Percentiles rank a stretch among this genome's conserved stretches.
These are phyloP conservation scores for Halophytophthora batemanensis DNA, from an alignment of 352 stramenopile genomes.

Conservation along the genomic window DNA sequence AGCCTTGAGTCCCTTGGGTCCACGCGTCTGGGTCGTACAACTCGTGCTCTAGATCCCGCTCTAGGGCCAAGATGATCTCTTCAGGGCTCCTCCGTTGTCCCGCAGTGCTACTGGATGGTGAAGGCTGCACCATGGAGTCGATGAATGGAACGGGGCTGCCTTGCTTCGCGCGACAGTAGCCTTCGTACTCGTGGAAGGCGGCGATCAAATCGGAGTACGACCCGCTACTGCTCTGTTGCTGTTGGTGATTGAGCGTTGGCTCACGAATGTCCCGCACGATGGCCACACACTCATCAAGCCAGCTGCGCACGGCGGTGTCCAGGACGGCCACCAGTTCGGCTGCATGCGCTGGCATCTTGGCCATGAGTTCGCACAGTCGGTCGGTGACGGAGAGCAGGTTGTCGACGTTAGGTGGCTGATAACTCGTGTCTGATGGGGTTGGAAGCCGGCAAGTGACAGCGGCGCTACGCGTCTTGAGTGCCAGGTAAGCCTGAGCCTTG, in stretches of 20 bases:
- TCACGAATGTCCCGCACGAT: conserved; percentile 82
- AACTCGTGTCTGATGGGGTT: conserved; percentile 69
- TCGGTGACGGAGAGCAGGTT: conserved; percentile 69
- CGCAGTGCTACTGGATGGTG: background rate
- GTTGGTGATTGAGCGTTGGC: conserved; percentile 63
- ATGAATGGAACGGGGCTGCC: conserved; percentile 49
- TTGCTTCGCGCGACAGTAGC: conserved; percentile 59
- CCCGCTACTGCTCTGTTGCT: conserved; percentile 46
- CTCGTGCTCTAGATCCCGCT: conserved; percentile 62
- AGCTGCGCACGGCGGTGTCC: conserved; percentile 62
- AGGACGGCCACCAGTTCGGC: conserved; percentile 59
- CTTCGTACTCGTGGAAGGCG: conserved; percentile 66
- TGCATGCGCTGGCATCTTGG: conserved; percentile 60
- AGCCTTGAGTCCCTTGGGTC: conserved; percentile 37
- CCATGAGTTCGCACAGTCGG: conserved; percentile 68
- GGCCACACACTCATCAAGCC: conserved; percentile 61
- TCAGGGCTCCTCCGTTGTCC: conserved; percentile 17
- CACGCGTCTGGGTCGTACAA: conserved; percentile 58
- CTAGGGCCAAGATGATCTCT: conserved; percentile 48
- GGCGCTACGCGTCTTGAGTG: conserved; percentile 46
- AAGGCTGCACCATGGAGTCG: conserved; percentile 39
- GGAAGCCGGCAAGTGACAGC: conserved; percentile 46
- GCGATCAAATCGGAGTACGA: conserved; percentile 54
- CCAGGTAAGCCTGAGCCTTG: conserved; percentile 66
- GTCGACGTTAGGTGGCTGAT: conserved; percentile 73